Evolutionary conservation across 1,284 basidiomycete genomes (phyloP).

Genomic region (Xerocomus cyaneibrunnescens): DNA sequence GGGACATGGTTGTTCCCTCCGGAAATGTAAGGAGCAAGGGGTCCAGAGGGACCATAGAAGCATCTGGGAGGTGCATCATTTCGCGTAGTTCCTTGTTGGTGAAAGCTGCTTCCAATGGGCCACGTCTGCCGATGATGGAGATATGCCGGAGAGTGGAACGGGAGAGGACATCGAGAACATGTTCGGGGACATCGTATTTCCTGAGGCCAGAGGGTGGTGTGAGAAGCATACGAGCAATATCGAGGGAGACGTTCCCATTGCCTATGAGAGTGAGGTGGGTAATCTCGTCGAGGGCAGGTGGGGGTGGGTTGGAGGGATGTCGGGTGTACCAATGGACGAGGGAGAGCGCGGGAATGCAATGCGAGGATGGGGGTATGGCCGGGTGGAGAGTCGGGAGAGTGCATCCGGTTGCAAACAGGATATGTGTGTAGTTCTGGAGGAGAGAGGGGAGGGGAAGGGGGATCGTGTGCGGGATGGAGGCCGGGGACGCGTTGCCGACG

Average conservation of each 20-base stretch:
- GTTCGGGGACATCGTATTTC: slow-evolving; percentile 78
- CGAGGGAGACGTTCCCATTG: slow-evolving; percentile 95
- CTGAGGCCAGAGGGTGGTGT: slow-evolving; percentile 60
- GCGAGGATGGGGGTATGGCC: slow-evolving; percentile 48
- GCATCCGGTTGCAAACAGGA: slow-evolving; percentile 83
- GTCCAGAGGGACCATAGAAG: slow-evolving; percentile 64
- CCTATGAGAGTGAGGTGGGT: slow-evolving; percentile 86
- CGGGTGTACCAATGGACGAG: slow-evolving; percentile 98
- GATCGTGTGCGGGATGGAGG: slow-evolving; percentile 48
- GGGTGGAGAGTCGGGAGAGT: slow-evolving; percentile 59
- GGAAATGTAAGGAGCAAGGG: slow-evolving; percentile 43
- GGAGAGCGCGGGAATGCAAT: slow-evolving; percentile 78
- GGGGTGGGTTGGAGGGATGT: slow-evolving; percentile 67
- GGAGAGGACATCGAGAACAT: slow-evolving; percentile 71
- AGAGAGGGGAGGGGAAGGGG: slow-evolving; percentile 59
- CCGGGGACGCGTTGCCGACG: slow-evolving; percentile 46
- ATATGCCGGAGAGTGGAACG: slow-evolving; percentile 72
- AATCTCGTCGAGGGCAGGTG: slow-evolving; percentile 61
- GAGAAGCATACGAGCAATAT: slow-evolving; percentile 90
- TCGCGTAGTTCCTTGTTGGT: slow-evolving; percentile 95
- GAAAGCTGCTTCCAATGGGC: slow-evolving; percentile 88
- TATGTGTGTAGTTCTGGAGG: slow-evolving; percentile 72
- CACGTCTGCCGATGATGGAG: slow-evolving; percentile 83
- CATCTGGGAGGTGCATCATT: slow-evolving; percentile 76
- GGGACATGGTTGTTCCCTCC: slow-evolving; percentile 42